These are phyloP conservation scores for Tolypocladium pustulatum DNA, from an alignment of 2,329 filamentous ascomycete species.

Conservation along the genomic window DNA sequence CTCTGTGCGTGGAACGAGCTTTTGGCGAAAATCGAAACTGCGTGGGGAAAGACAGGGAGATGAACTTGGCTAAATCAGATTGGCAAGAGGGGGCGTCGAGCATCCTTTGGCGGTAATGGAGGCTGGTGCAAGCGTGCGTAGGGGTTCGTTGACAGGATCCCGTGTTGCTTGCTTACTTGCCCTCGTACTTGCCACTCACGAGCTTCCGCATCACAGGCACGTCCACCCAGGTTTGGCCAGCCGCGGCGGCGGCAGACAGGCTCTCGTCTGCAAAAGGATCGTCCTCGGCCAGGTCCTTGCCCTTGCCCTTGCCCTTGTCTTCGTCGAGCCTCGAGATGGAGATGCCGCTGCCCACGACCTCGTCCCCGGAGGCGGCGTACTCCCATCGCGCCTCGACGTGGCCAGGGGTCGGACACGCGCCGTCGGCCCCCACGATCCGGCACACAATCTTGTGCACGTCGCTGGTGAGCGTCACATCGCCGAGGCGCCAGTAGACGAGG, in stretches of 20 bases:
- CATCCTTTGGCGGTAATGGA: background rate
- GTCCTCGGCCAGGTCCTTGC: conserved; percentile 27
- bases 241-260: conserved; percentile 2
- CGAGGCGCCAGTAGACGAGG: conserved; percentile 70
- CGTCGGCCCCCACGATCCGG: conserved; percentile 64
- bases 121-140: background rate
- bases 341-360: conserved; percentile 48
- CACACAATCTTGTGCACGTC: conserved; percentile 72
- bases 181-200: conserved; percentile 66
- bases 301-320: conserved; percentile 41
- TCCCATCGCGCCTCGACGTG: conserved; percentile 81
- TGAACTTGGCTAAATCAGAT: background rate
- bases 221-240: conserved; percentile 48
- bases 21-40: background rate
- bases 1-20: background rate
- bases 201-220: conserved; percentile 58
- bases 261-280: conserved; percentile 59
- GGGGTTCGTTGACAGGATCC: background rate
- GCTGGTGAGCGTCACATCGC: conserved; percentile 58
- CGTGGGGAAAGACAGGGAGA: background rate
- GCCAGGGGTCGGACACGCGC: conserved; percentile 59
- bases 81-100: background rate
- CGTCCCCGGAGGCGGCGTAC: conserved; percentile 28
- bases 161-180: conserved; percentile 14
- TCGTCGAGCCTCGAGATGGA: conserved; percentile 48